A percentile compares a stretch with the other conserved stretches of the same genome.
phyloP scores from a whole-genome alignment of 75 land plant species.

The Pinus tabuliformis region DNA sequence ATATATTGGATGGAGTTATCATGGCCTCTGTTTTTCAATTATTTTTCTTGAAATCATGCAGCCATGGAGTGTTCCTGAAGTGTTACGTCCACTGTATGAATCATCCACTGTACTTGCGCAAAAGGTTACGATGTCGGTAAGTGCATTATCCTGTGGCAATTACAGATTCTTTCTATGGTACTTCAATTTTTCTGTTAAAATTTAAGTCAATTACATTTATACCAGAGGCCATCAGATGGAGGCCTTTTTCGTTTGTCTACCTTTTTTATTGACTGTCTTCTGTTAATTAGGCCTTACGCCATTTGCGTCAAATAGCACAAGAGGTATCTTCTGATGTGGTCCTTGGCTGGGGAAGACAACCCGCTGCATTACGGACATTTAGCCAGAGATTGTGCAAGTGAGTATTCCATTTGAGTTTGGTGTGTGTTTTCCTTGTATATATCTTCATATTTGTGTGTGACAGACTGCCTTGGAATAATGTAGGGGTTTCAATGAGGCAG shows the following conservation, averaged over 20 bases:
- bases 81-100: constrained; percentile 92
- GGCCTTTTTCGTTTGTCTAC: not conserved
- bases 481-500: constrained; percentile 99
- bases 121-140: constrained; percentile 87
- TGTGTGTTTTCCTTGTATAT: not conserved
- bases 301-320: constrained; percentile 62
- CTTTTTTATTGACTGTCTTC: not conserved
- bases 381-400: constrained; percentile 74
- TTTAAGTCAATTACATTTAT: not conserved
- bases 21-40: not conserved
- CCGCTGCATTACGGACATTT: constrained; percentile 69
- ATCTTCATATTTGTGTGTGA: not conserved
- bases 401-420: constrained; percentile 7
- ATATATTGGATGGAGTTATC: not conserved
- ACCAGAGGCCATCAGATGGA: not conserved
- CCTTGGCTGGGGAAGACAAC: constrained; percentile 60
- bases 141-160: not conserved
- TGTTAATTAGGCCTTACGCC: constrained; percentile 55
- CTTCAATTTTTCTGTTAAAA: not conserved
- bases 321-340: constrained; percentile 51
- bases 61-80: constrained; percentile 91
- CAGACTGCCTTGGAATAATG: not conserved
- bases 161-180: too few species aligned
- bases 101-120: constrained; percentile 94
- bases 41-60: constrained; percentile 16